These are phyloP conservation scores for Xerocomus spinulosus DNA, from an alignment of 768 basidiomycete species.

Conservation along the genomic window DNA sequence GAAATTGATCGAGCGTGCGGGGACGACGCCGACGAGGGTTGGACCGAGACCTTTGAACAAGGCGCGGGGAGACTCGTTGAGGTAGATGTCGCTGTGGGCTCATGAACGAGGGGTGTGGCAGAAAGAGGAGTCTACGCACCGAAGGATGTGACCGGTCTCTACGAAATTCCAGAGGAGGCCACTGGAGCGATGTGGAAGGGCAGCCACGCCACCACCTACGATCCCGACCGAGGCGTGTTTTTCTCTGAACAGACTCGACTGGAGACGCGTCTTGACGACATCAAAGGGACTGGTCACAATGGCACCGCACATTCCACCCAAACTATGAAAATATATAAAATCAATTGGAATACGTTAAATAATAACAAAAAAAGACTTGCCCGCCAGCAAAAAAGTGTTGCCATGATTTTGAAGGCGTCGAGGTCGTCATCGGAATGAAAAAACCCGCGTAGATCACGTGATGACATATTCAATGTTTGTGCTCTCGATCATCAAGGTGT, in stretches of 20 bases:
- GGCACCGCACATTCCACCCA: slow-evolving; percentile 97
- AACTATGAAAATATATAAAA: slow-evolving; percentile 39
- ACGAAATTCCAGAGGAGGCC: slow-evolving; percentile 89
- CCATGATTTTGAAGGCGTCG: slow-evolving; percentile 68
- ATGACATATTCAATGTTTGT: slow-evolving; percentile 44
- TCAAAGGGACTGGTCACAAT: slow-evolving; percentile 97
- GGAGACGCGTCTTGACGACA: slow-evolving; percentile 95
- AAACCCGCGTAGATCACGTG: slow-evolving; percentile 18
- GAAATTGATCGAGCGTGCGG: slow-evolving; percentile 96
- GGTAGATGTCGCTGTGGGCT: slow-evolving; percentile 72
- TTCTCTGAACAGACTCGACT: slow-evolving; percentile 77
- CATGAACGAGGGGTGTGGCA: not conserved
- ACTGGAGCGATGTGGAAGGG: slow-evolving; percentile 32
- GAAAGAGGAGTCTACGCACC: slow-evolving; percentile 39
- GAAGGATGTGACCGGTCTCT: slow-evolving; percentile 86
- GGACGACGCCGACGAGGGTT: slow-evolving; percentile 90
- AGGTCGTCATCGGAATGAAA: slow-evolving; percentile 9
- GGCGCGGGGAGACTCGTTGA: slow-evolving; percentile 81
- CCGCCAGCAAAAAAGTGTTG: slow-evolving; percentile 84
- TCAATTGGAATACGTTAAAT: not conserved
- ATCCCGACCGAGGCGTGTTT: slow-evolving; percentile 34
- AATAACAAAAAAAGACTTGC: slow-evolving; percentile 41
- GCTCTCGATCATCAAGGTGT: slow-evolving; percentile 43
- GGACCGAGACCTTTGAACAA: slow-evolving; percentile 94
- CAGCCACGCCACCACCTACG: slow-evolving; percentile 31